Percentiles rank a stretch among this genome's conserved stretches.
phyloP scores from a whole-genome alignment of 176 grass and related monocot genomes.

The Triticum dicoccoides region DNA sequence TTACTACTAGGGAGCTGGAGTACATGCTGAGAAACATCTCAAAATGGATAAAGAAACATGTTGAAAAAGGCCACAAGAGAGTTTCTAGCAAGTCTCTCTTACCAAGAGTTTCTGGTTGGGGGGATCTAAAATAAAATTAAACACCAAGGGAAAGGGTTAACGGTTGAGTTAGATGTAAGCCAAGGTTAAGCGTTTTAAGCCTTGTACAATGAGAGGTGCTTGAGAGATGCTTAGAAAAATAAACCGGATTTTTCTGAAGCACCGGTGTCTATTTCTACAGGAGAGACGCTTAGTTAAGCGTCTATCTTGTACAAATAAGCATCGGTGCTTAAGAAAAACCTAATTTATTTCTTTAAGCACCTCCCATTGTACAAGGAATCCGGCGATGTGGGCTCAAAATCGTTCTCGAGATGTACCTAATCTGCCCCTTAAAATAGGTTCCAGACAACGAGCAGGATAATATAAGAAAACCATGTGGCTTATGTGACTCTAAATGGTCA shows the following conservation, averaged over 20 bases:
- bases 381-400: constrained; percentile 12
- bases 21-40: neutral
- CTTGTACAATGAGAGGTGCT: too few relatives aligned
- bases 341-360: too few relatives aligned
- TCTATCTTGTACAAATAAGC: too few relatives aligned
- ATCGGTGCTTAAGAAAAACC: too few relatives aligned
- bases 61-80: too few relatives aligned
- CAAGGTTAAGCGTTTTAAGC: neutral
- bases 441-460: neutral
- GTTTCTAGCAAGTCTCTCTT: too few relatives aligned
- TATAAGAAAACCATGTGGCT: constrained; percentile 10
- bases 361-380: neutral
- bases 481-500: constrained; percentile 34
- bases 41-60: too few relatives aligned
- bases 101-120: neutral
- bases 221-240: too few relatives aligned
- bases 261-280: too few relatives aligned
- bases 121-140: neutral
- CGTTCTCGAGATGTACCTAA: constrained; percentile 41
- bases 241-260: too few relatives aligned
- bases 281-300: too few relatives aligned
- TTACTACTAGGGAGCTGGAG: neutral
- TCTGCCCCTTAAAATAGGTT: neutral
- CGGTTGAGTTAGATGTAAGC: constrained; percentile 30
- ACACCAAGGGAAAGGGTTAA: neutral